These are phyloP conservation scores for Xylaria flabelliformis DNA, from an alignment of 495 filamentous ascomycete genomes.

Conservation along the genomic window DNA sequence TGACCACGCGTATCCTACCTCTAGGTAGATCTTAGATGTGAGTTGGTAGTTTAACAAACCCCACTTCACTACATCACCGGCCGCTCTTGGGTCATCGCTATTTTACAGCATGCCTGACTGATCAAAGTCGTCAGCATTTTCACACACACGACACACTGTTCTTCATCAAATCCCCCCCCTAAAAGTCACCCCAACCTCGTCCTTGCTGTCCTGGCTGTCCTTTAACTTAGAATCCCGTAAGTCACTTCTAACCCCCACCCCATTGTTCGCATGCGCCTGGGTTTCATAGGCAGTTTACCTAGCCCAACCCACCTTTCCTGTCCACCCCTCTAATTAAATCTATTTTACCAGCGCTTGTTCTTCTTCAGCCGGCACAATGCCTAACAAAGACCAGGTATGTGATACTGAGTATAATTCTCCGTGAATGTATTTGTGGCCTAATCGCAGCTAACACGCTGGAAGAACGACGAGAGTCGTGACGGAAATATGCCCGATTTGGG, in stretches of 20 bases:
- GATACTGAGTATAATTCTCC: background rate
- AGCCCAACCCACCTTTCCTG: conserved; percentile 3
- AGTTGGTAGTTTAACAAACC: conserved; percentile 32
- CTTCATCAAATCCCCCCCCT: conserved; percentile 28
- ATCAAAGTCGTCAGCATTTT: conserved; percentile 43
- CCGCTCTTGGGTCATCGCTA: conserved; percentile 39
- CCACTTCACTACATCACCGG: conserved; percentile 38
- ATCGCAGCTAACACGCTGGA: conserved; percentile 19
- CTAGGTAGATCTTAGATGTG: background rate
- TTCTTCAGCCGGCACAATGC: conserved; percentile 27
- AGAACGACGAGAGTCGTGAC: conserved; percentile 40
- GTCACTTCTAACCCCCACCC: background rate
- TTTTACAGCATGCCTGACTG: conserved; percentile 32
- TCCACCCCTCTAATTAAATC: conserved; percentile 1
- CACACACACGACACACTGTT: conserved; percentile 41
- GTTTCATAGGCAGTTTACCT: conserved; percentile 11
- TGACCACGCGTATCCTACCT: background rate
- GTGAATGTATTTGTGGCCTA: background rate
- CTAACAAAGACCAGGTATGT: conserved; percentile 42
- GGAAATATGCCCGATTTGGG: conserved; percentile 52
- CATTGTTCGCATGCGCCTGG: background rate
- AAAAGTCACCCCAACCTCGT: conserved; percentile 29
- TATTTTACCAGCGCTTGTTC: conserved; percentile 16
- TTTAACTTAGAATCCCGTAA: conserved; percentile 7
- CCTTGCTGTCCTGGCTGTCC: conserved; percentile 29